Base-by-base conservation (phyloP, 495 filamentous ascomycete genomes). In the Podospora sp. region DNA sequence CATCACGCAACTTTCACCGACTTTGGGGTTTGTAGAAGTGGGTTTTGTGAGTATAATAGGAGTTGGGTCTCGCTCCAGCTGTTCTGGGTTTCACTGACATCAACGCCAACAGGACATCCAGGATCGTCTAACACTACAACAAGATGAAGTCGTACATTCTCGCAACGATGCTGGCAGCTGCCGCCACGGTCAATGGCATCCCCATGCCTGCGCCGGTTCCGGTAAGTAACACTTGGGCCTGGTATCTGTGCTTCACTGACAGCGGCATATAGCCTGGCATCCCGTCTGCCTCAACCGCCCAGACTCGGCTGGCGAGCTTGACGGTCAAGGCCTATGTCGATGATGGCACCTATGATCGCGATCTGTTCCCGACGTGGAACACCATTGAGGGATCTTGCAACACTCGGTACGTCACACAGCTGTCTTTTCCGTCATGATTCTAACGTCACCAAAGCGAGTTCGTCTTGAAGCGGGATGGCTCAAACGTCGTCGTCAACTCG, bases 381-480 rank as follows among this genome's bases (percentile, higher is more conserved):
- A 88, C 84, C 20, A 85, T 87, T 72, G 78, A 69, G 59, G 89
- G 90, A 0, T 79, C 74, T 6, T 91, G 89, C 80, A 83, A 90
- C 69, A 85, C 81, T 51, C 75, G 75, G 73, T 73, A 71, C 6
- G 67, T 40, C 12, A 29, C 29, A 14, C 8, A 14, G 14, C 20
- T 12, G 29, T 24, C 27, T 16, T 40, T 6, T 20, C 22, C 11
- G 52, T 16, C 20, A 51, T 8, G n/a, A 5, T 36, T 55, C 58
- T 64, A 56, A 57, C 21, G 61, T 16, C 53, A 21, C 49, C 73
- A 65, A 16, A 87, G 89, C 21, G 90, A 93, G 65, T 82, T 80
- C 33, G 89, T 93, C 60, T 78, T 93, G 3, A 83, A 84, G 73
- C 89, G 90, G 21, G 90, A 93, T 69, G 90, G 89, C 58, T 84